A percentile compares a stretch with the other conserved stretches of the same genome.
phyloP scores from a whole-genome alignment of 176 grass and related monocot genomes.

The Aechmea fasciata region DNA sequence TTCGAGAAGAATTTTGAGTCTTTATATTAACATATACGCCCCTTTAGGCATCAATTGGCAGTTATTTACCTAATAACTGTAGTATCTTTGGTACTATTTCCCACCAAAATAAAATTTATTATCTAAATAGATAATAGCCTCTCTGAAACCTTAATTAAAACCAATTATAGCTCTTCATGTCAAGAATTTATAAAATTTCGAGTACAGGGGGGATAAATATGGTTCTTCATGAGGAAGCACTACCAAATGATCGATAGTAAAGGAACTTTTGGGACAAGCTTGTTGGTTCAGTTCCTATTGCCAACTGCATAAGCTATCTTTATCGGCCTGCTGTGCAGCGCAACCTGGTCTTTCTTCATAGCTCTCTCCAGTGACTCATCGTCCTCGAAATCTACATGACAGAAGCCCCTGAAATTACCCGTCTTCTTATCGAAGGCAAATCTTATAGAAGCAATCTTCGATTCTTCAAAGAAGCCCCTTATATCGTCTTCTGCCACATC shows the following conservation, averaged over 20 bases:
- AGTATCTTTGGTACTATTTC: too few species aligned
- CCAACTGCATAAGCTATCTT: constrained; percentile 74
- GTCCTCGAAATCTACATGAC: constrained; percentile 78
- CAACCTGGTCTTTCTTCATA: constrained; percentile 59
- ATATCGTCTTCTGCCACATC: constrained; percentile 57
- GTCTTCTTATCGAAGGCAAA: constrained; percentile 60
- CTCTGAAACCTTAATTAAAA: too few species aligned
- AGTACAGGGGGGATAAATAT: too few species aligned
- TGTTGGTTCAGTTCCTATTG: constrained; percentile 41
- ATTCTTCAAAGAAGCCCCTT: constrained; percentile 42
- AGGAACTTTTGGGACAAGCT: not conserved
- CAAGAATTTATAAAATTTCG: too few species aligned
- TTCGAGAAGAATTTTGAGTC: too few species aligned
- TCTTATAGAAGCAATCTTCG: constrained; percentile 59
- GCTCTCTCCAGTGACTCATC: constrained; percentile 66
- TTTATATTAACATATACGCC: too few species aligned
- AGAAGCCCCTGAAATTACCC: constrained; percentile 50
- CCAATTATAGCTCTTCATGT: too few species aligned
- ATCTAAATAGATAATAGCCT: too few species aligned
- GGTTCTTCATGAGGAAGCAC: too few species aligned
- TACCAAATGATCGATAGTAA: not conserved
- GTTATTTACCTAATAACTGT: too few species aligned
- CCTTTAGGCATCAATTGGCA: too few species aligned
- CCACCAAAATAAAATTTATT: too few species aligned
- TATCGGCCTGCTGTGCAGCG: constrained; percentile 51